Conservation (phyloP, 164 flowering plant genomes). For the Cinnamomum chago region DNA sequence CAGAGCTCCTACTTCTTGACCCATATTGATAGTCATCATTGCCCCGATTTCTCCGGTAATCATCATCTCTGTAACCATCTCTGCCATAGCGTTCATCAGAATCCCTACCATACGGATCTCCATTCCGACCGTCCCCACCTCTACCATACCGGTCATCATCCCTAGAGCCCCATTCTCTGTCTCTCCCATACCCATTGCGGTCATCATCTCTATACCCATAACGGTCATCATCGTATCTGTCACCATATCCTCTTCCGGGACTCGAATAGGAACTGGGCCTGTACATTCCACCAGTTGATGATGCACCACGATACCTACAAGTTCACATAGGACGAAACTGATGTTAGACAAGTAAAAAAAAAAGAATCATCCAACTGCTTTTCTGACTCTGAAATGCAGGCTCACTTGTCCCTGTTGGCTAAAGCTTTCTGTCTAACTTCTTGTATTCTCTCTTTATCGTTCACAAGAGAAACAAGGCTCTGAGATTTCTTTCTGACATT, state of each 20-base stretch:
- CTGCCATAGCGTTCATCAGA: constrained; percentile 34
- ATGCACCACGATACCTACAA: constrained; percentile 55
- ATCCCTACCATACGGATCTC: constrained; percentile 37
- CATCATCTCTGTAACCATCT: constrained; percentile 78
- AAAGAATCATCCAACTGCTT: neutral
- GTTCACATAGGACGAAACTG: neutral
- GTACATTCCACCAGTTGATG: constrained; percentile 54
- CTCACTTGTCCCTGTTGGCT: constrained; percentile 90
- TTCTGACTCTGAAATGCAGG: constrained; percentile 7
- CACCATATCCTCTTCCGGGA: constrained; percentile 55
- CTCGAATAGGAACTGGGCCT: constrained; percentile 53
- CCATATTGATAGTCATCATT: constrained; percentile 55
- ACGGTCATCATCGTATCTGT: constrained; percentile 61
- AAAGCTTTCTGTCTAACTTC: constrained; percentile 93
- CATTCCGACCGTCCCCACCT: constrained; percentile 67
- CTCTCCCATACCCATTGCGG: constrained; percentile 74
- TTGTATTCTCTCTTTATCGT: constrained; percentile 84
- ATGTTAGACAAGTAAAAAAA: neutral
- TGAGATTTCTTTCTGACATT: constrained; percentile 97
- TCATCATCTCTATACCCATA: constrained; percentile 49
- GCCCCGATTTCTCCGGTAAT: constrained; percentile 30
- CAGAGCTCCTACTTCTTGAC: constrained; percentile 71
- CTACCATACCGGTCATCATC: constrained; percentile 74
- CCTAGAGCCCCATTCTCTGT: constrained; percentile 50
- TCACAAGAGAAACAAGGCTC: constrained; percentile 79